phyloP scores from a whole-genome alignment of 768 basidiomycete genomes.

The Hygrocybe punicea region DNA sequence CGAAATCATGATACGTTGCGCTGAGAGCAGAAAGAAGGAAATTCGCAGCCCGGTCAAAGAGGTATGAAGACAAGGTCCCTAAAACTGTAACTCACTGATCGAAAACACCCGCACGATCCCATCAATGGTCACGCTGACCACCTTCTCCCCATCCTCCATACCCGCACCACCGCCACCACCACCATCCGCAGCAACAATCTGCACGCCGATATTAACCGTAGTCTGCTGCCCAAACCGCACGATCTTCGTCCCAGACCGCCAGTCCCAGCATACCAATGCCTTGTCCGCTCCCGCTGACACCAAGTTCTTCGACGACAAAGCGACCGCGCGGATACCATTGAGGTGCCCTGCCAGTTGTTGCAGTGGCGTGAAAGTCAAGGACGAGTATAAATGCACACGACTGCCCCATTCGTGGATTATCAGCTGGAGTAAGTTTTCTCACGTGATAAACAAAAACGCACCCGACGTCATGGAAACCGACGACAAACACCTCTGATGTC shows the following conservation, averaged over 20 bases:
- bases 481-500: conserved; percentile 75
- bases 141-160: conserved; percentile 64
- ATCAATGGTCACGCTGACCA: conserved; percentile 90
- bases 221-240: conserved; percentile 92
- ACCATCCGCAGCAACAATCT: conserved; percentile 58
- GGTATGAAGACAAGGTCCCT: conserved; percentile 26
- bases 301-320: conserved; percentile 77
- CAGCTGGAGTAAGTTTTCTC: not conserved
- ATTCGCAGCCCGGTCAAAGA: not conserved
- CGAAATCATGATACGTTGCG: conserved; percentile 82
- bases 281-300: conserved; percentile 79
- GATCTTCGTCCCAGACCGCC: conserved; percentile 84
- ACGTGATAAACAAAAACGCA: conserved; percentile 30
- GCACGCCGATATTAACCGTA: conserved; percentile 86
- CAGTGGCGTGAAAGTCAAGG: conserved; percentile 76
- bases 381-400: conserved; percentile 85
- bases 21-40: conserved; percentile 21
- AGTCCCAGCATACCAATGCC: conserved; percentile 86
- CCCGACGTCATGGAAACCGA: conserved; percentile 92
- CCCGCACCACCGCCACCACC: conserved; percentile 25
- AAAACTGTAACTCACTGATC: too few species aligned
- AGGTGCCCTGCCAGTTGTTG: conserved; percentile 84
- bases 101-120: conserved; percentile 89
- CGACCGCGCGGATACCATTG: conserved; percentile 87
- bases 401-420: conserved; percentile 35